Evolutionary conservation across 2,329 filamentous ascomycete species (phyloP), one percentile per base, ranked within the genome.

Genomic region (Colletotrichum zoysiae): DNA sequence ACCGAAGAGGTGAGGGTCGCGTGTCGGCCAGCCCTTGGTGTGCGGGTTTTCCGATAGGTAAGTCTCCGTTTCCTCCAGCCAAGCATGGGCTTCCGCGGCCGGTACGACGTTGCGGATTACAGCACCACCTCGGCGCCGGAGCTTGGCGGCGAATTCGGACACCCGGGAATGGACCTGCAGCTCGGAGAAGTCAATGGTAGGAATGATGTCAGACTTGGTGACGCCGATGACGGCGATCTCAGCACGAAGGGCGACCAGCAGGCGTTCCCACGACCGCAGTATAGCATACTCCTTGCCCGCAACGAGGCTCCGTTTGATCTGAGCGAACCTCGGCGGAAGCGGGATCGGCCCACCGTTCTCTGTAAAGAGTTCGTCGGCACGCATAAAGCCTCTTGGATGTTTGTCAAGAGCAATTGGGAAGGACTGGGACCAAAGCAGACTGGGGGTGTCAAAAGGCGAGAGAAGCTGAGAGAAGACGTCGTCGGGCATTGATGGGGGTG

Each of bases 101-200:
- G 89, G 86, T 2, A 93, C 82, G 50, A 92, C 91, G 74, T 89
- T 89, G 68, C 90, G 87, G 35, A 93, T 85, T 26, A 93, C 87
- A 51, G 86, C 63, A 91, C 83, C 76, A 88, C 87, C 59, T 82
- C 82, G 64, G 83, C 84, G 73, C 48, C 72, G 73, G 35, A 74
- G 68, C 65, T 72, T 74, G 60, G 73, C 73, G 38, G 71, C 50
- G 78, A 93, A 93, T 1, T 85, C 82, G 33, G 86, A 82, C 2
- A 87, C 85, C 63, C 86, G 84, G 65, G 83, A 80, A 3, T 81
- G 74, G 76, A 85, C 79, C 71, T 83, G 81, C 33, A 89, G 84
- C 72, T 88, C 85, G 75, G 79, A 77, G 73, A 86, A 89, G 70
- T 88, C 85, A 65, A 90, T 87, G 23, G 83, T 85, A 35, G 88